Percentiles rank a stretch among this genome's conserved stretches.
phyloP scores from a whole-genome alignment of 345 rosid genomes.

The Toxicodendron radicans region DNA sequence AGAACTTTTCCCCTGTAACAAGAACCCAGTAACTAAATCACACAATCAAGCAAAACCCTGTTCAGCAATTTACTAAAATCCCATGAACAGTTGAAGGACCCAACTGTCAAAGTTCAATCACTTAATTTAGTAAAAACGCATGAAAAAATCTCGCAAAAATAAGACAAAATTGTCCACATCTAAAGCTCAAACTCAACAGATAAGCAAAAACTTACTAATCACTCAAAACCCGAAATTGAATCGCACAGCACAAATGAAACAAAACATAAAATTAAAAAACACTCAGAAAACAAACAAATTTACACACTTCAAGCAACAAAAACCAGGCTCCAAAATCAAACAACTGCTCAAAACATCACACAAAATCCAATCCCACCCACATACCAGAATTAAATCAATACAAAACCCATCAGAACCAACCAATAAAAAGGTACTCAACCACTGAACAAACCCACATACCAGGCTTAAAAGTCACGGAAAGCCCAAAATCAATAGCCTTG shows the following conservation, averaged over 20 bases:
- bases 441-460: constrained; percentile 40
- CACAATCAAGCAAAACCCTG: neutral
- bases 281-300: neutral
- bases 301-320: neutral
- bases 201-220: neutral
- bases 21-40: constrained; percentile 10
- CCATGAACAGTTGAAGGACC: neutral
- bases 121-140: constrained; percentile 9
- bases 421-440: neutral
- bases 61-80: neutral
- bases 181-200: neutral
- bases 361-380: neutral
- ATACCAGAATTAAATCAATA: neutral
- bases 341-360: neutral
- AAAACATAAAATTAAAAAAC: neutral
- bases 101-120: neutral
- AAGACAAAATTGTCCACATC: neutral
- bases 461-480: constrained; percentile 85
- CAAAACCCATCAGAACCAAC: neutral
- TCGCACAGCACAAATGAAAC: neutral
- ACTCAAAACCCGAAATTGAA: neutral
- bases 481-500: constrained; percentile 91
- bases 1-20: constrained; percentile 63
- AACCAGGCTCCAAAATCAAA: neutral
- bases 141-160: neutral